phyloP scores from a whole-genome alignment of 225 moss, liverwort and hornwort genomes.

The Physcomitrium patens region DNA sequence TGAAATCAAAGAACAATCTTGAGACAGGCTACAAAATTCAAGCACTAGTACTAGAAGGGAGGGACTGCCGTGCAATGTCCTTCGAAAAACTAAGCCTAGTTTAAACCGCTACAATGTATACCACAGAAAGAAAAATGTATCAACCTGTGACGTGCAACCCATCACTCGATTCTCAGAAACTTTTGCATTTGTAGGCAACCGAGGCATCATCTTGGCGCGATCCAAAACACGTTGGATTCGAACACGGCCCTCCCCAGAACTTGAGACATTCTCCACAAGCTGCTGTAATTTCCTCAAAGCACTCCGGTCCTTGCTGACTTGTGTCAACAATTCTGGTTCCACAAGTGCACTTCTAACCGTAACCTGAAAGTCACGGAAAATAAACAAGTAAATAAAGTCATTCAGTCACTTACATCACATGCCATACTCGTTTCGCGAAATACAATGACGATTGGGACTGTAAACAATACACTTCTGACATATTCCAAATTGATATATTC shows the following conservation, averaged over 20 bases:
- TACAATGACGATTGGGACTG: too few relatives aligned
- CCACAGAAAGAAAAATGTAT: neutral
- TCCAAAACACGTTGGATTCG: constrained; percentile 48
- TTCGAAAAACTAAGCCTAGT: neutral
- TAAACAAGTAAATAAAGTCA: neutral
- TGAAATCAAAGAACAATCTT: too few relatives aligned
- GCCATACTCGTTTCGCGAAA: neutral
- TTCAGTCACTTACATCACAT: neutral
- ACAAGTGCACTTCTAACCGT: constrained; percentile 41
- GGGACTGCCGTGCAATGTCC: neutral
- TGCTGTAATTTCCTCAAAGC: constrained; percentile 47
- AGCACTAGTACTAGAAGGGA: neutral
- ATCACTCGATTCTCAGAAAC: constrained; percentile 61
- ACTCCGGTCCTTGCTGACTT: constrained; percentile 28
- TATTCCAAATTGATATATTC: too few relatives aligned
- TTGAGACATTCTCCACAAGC: constrained; percentile 49
- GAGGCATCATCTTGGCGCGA: constrained; percentile 35
- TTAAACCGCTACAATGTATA: neutral
- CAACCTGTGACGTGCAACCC: constrained; percentile 70
- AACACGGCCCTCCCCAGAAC: constrained; percentile 39
- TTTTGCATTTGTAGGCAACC: constrained; percentile 40
- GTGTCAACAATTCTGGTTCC: constrained; percentile 47
- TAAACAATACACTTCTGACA: too few relatives aligned
- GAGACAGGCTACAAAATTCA: neutral
- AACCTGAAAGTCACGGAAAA: constrained; percentile 30